phyloP scores from a whole-genome alignment of 2,329 filamentous ascomycete species.

The Aspergillus unguis region DNA sequence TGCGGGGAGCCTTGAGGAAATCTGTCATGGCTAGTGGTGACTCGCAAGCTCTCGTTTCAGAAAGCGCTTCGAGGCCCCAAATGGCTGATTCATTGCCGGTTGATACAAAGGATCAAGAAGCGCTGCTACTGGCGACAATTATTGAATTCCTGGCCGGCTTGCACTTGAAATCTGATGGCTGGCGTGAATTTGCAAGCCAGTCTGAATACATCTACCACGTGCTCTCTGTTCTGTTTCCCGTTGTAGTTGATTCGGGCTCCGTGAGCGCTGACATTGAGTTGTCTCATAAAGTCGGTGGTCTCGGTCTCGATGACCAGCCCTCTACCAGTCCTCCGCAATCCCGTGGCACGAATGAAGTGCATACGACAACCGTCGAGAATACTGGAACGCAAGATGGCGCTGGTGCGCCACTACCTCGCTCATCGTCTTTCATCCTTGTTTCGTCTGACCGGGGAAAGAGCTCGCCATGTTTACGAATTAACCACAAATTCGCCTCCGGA shows the following conservation, averaged over 20 bases:
- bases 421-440: constrained; percentile 88
- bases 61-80: constrained; percentile 5
- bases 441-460: constrained; percentile 64
- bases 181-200: constrained; percentile 75
- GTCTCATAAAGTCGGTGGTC: constrained; percentile 73
- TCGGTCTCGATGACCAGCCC: constrained; percentile 82
- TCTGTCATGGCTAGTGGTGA: constrained; percentile 61
- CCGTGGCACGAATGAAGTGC: constrained; percentile 65
- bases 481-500: constrained; percentile 60
- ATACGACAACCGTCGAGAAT: constrained; percentile 62
- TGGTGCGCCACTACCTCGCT: constrained; percentile 67
- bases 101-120: constrained; percentile 51
- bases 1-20: constrained; percentile 73
- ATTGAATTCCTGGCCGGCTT: constrained; percentile 76
- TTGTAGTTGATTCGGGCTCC: constrained; percentile 80
- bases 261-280: constrained; percentile 82
- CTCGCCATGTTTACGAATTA: constrained; percentile 60
- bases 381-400: constrained; percentile 45
- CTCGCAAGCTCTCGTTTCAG: constrained; percentile 3
- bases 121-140: constrained; percentile 68
- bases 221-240: constrained; percentile 76
- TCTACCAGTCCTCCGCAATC: constrained; percentile 76
- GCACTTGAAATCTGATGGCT: constrained; percentile 70
- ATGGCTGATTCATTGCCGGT: constrained; percentile 18
- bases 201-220: constrained; percentile 81